Evolutionary conservation across 1,284 basidiomycete species (phyloP).

Genomic region (Tylopilus sp.): DNA sequence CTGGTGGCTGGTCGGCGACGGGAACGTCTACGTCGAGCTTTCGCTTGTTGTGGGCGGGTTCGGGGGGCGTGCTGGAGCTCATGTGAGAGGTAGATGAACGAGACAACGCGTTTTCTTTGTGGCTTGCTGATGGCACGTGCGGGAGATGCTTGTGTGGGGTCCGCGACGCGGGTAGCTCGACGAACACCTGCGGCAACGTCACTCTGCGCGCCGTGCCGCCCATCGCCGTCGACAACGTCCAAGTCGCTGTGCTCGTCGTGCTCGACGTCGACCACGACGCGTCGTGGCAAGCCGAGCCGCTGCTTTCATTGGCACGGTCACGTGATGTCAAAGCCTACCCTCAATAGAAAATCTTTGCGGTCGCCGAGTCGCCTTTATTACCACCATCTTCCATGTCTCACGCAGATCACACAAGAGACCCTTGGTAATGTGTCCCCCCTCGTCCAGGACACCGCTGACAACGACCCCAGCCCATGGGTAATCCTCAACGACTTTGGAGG

Average conservation of each 20-base stretch:
- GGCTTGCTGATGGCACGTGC: slow-evolving; percentile 37
- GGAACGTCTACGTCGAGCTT: slow-evolving; percentile 33
- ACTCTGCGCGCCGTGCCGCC: slow-evolving; percentile 29
- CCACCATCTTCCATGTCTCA: slow-evolving; percentile 56
- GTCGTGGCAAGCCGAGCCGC: too few species aligned
- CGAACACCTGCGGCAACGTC: slow-evolving; percentile 47
- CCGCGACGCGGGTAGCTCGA: slow-evolving; percentile 53
- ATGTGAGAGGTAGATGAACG: slow-evolving; percentile 37
- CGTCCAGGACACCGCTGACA: not conserved
- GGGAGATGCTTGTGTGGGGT: slow-evolving; percentile 25
- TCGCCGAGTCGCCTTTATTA: not conserved
- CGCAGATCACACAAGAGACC: slow-evolving; percentile 91
- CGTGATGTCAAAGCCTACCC: slow-evolving; percentile 27
- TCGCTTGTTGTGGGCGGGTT: slow-evolving; percentile 41
- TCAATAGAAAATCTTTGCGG: slow-evolving; percentile 31
- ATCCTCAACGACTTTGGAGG: slow-evolving; percentile 99
- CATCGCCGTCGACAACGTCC: slow-evolving; percentile 17
- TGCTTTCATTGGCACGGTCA: slow-evolving; percentile 33
- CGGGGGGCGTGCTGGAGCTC: slow-evolving; percentile 28
- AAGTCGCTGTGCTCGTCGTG: slow-evolving; percentile 16
- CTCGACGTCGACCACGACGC: slow-evolving; percentile 23
- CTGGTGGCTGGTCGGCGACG: slow-evolving; percentile 15
- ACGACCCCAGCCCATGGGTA: slow-evolving; percentile 82
- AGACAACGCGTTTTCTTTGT: slow-evolving; percentile 60
- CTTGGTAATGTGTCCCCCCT: slow-evolving; percentile 54